Percentiles rank a stretch among this genome's conserved stretches.
Conservation (phyloP, 2,329 filamentous ascomycete species). For the Lachnum nothofagi region DNA sequence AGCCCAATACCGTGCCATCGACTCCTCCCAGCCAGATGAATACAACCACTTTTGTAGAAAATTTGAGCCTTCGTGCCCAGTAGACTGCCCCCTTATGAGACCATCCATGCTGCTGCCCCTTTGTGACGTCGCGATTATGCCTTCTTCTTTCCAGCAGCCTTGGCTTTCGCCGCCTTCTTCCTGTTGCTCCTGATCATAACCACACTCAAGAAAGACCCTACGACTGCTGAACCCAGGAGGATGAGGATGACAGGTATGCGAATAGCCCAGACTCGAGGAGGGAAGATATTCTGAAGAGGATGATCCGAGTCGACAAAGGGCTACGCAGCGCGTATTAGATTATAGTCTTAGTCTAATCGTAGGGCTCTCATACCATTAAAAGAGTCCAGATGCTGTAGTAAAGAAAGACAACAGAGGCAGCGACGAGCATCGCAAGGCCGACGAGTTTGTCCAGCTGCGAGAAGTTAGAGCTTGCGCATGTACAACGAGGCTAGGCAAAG, state of each 20-base stretch:
- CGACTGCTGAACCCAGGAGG: constrained; percentile 83
- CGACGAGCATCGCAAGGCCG: constrained; percentile 70
- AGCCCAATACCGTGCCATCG: neutral
- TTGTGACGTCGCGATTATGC: constrained; percentile 42
- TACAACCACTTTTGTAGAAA: neutral
- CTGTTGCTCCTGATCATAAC: constrained; percentile 99
- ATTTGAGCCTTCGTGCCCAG: neutral
- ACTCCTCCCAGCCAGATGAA: too few species aligned
- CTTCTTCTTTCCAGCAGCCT: constrained; percentile 83
- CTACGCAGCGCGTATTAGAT: constrained; percentile 43
- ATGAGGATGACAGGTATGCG: constrained; percentile 96
- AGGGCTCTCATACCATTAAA: constrained; percentile 67
- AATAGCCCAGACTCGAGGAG: constrained; percentile 96
- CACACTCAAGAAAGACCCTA: constrained; percentile 90
- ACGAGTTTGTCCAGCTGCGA: constrained; percentile 81
- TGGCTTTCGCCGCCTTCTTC: constrained; percentile 94
- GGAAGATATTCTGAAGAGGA: constrained; percentile 90
- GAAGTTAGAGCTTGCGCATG: constrained; percentile 12
- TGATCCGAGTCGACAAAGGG: constrained; percentile 96
- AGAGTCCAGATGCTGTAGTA: constrained; percentile 99
- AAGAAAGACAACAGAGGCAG: constrained; percentile 67
- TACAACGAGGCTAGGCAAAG: neutral
- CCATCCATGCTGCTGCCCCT: neutral
- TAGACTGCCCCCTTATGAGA: neutral
- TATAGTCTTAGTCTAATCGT: constrained; percentile 4